Evolutionary conservation across 441 rosid species (phyloP).

Genomic region (Pelargonium fulgidum): DNA sequence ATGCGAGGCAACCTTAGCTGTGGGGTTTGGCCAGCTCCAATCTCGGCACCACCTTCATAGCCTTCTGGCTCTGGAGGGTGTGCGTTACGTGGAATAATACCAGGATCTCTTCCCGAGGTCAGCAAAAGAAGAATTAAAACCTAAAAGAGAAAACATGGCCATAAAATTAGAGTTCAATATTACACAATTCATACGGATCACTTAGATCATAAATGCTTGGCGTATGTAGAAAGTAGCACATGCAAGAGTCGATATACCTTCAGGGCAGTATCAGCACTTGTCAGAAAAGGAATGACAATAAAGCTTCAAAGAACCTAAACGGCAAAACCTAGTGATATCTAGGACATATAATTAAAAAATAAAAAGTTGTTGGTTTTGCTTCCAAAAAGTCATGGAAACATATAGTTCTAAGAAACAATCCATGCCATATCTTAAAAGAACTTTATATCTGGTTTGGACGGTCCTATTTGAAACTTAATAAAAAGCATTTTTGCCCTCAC

Average conservation of each 20-base stretch:
- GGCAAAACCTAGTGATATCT: no score
- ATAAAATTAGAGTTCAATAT: neutral
- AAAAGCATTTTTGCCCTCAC: neutral
- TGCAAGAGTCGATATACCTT: neutral
- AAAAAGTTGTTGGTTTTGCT: no score
- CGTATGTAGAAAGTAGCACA: neutral
- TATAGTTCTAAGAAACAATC: neutral
- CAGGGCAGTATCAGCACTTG: no score
- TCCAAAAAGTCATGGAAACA: no score
- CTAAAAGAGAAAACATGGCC: conserved; percentile 34
- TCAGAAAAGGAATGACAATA: no score
- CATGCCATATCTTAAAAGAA: neutral
- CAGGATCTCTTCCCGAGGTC: conserved; percentile 96
- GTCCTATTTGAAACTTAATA: neutral
- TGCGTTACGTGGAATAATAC: conserved; percentile 72
- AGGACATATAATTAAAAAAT: no score
- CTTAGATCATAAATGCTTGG: neutral
- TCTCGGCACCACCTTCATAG: conserved; percentile 49
- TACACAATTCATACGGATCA: neutral
- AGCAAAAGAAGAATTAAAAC: conserved; percentile 69
- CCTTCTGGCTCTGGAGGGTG: conserved; percentile 83
- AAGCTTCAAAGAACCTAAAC: no score
- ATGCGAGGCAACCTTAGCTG: conserved; percentile 63
- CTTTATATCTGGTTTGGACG: neutral
- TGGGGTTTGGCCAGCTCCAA: conserved; percentile 56